These are phyloP conservation scores for Tillandsia leiboldiana DNA, from an alignment of 176 grass and related monocot species.

Conservation along the genomic window DNA sequence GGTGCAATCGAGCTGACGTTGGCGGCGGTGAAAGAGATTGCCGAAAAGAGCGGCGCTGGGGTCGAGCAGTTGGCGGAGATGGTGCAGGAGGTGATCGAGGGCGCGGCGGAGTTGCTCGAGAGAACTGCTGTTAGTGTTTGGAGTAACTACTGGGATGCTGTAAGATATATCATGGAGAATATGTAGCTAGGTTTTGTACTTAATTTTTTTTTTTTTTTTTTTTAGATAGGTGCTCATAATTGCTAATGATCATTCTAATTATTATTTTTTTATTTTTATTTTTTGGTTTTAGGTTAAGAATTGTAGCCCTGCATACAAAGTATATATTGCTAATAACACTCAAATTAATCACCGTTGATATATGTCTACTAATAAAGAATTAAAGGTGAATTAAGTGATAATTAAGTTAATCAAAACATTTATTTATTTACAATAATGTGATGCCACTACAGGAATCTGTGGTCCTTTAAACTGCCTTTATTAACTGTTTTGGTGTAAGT, in stretches of 20 bases:
- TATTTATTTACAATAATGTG: too few species aligned
- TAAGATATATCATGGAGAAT: constrained; percentile 23
- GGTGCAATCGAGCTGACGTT: constrained; percentile 17
- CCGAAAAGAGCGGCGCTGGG: constrained; percentile 16
- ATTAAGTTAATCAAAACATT: too few species aligned
- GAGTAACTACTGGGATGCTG: constrained; percentile 28
- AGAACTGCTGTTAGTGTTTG: constrained; percentile 6
- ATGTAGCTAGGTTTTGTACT: not conserved
- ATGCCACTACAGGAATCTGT: too few species aligned
- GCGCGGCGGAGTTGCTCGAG: constrained; percentile 11
- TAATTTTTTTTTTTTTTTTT: not conserved
- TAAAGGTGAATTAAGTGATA: too few species aligned
- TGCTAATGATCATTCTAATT: too few species aligned
- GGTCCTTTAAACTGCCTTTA: too few species aligned
- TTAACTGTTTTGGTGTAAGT: too few species aligned
- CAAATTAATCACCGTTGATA: too few species aligned
- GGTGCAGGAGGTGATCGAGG: constrained; percentile 16
- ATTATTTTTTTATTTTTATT: not conserved
- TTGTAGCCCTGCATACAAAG: too few species aligned
- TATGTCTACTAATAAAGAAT: too few species aligned
- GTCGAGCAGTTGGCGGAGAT: constrained; percentile 19
- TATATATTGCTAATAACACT: too few species aligned
- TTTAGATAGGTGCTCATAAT: not conserved
- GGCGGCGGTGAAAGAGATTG: constrained; percentile 9
- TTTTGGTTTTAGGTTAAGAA: too few species aligned